Evolutionary conservation across 73 alveolate species (phyloP).

Genomic region (Effrenium voratum): DNA sequence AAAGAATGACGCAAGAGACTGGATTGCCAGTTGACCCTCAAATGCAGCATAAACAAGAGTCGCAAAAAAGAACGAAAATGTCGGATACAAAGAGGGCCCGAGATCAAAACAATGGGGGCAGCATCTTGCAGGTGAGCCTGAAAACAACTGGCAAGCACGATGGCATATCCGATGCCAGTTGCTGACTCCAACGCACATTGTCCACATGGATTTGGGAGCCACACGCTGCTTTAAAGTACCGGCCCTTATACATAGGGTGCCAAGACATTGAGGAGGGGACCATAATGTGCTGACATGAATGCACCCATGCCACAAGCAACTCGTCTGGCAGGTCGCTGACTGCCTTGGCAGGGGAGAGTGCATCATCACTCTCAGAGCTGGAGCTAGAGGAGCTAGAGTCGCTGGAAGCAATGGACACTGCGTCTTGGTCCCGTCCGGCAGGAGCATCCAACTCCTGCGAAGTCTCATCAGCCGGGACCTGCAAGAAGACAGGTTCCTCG

Average conservation of each 20-base stretch:
- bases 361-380: neutral
- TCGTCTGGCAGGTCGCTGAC: neutral
- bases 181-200: neutral
- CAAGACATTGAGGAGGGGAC: neutral
- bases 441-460: no score
- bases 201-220: neutral
- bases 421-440: no score
- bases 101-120: no score
- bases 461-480: no score
- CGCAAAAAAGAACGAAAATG: no score
- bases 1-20: no score
- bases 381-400: neutral
- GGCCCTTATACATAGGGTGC: neutral
- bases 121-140: no score
- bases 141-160: no score
- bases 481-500: neutral
- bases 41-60: no score
- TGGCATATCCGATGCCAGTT: neutral
- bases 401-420: neutral
- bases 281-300: neutral
- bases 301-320: neutral
- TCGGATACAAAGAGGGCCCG: no score
- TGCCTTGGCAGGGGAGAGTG: neutral
- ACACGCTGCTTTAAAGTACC: neutral
- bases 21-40: no score